Percentiles rank a stretch among this genome's conserved stretches.
Evolutionary conservation across 2,329 filamentous ascomycete genomes (phyloP).

Genomic region (Botryotinia globosa): DNA sequence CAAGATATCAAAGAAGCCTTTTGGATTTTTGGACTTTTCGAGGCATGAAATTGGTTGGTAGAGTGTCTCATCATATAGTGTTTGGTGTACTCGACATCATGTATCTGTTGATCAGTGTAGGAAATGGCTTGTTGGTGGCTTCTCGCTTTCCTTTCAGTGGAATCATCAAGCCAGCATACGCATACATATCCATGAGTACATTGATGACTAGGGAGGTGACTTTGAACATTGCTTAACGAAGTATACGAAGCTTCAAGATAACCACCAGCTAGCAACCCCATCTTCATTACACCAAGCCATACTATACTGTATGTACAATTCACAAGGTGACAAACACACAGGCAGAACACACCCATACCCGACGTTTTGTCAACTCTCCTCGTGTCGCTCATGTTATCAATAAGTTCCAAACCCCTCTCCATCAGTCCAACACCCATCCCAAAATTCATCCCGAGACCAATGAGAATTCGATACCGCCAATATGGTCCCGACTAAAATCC

Average conservation of each 20-base stretch:
- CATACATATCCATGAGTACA: not conserved
- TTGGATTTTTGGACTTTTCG: constrained; percentile 3
- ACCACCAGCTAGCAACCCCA: not conserved
- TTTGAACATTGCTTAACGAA: no score
- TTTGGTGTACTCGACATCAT: not conserved
- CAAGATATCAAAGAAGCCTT: constrained; percentile 12
- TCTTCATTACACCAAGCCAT: not conserved
- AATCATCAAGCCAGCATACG: not conserved
- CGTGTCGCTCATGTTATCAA: constrained; percentile 15
- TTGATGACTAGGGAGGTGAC: not conserved
- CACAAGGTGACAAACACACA: not conserved
- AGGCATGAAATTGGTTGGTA: not conserved
- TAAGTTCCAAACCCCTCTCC: not conserved
- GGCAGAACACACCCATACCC: not conserved
- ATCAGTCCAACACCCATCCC: not conserved
- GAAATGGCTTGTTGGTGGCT: constrained; percentile 6
- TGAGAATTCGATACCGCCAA: constrained; percentile 10
- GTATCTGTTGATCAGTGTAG: not conserved
- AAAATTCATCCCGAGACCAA: constrained; percentile 11
- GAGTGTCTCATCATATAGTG: constrained; percentile 13
- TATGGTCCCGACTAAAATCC: constrained; percentile 15
- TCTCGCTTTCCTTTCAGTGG: not conserved
- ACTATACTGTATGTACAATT: not conserved
- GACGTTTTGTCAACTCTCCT: constrained; percentile 1
- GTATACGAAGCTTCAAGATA: not conserved